A percentile compares a stretch with the other conserved stretches of the same genome.
These are phyloP conservation scores for Vanrija pseudolonga DNA, from an alignment of 1,284 basidiomycete species.

Conservation along the genomic window DNA sequence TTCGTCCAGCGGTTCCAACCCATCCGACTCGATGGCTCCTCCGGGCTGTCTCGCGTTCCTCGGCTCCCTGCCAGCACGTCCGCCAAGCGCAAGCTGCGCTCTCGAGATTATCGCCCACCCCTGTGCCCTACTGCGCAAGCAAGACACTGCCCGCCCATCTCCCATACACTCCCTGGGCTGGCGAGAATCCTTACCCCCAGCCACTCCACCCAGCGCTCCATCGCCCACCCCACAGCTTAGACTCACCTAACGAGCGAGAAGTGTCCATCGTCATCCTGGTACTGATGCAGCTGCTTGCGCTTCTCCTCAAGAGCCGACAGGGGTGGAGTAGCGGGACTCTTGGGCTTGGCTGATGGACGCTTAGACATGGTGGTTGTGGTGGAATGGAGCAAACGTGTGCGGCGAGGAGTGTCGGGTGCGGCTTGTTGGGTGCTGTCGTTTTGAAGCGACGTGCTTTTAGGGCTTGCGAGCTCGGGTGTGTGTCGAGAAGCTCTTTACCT, in stretches of 20 bases:
- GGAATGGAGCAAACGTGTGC: background rate
- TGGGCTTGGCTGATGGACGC: background rate
- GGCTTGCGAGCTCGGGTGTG: background rate
- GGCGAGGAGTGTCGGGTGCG: background rate
- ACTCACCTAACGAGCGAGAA: conserved; percentile 88
- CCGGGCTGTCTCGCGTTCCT: no score
- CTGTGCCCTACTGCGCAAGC: no score
- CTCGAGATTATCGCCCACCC: no score
- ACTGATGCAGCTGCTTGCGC: conserved; percentile 67
- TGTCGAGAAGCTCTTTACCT: background rate
- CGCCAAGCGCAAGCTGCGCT: no score
- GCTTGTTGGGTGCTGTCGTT: background rate
- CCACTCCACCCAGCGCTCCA: no score
- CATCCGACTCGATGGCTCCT: background rate
- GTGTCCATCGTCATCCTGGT: conserved; percentile 82
- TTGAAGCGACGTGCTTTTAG: background rate
- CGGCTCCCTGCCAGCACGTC: no score
- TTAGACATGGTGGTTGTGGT: conserved; percentile 10
- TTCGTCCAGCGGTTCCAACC: no score
- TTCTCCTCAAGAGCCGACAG: conserved; percentile 43
- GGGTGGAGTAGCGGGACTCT: background rate
- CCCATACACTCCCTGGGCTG: no score
- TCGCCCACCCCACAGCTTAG: no score
- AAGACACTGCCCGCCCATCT: no score
- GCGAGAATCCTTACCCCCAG: no score